Evolutionary conservation across 1,139 yeast genomes (phyloP).

Genomic region (Blastobotrys raffinosifermentans): DNA sequence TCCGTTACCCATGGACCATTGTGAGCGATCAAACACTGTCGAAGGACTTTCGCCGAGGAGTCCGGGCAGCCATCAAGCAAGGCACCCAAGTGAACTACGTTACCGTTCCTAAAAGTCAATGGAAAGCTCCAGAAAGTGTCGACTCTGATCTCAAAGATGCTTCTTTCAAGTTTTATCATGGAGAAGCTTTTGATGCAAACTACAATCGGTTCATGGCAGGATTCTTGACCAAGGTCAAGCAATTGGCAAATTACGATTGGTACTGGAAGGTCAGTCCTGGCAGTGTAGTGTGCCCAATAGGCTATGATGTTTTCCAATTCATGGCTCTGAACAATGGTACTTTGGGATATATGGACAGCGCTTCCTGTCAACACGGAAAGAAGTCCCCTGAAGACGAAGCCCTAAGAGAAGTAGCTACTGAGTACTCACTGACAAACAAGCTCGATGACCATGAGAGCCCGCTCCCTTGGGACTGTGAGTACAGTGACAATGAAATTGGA

Average conservation of each 20-base stretch:
- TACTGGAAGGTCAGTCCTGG: slow-evolving; percentile 89
- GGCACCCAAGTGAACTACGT: slow-evolving; percentile 52
- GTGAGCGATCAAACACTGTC: slow-evolving; percentile 66
- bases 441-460: not conserved
- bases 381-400: not conserved
- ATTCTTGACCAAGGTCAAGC: slow-evolving; percentile 56
- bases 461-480: too few species aligned
- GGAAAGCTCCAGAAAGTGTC: slow-evolving; percentile 61
- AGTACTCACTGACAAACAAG: too few species aligned
- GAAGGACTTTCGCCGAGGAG: slow-evolving; percentile 37
- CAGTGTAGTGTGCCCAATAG: slow-evolving; percentile 55
- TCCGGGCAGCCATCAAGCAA: slow-evolving; percentile 36
- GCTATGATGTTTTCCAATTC: slow-evolving; percentile 72
- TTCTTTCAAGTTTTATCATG: slow-evolving; percentile 39
- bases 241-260: slow-evolving; percentile 48
- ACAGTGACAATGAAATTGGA: slow-evolving; percentile 59
- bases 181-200: slow-evolving; percentile 55
- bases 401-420: not conserved
- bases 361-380: slow-evolving; percentile 30
- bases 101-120: slow-evolving; percentile 43
- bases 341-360: slow-evolving; percentile 62
- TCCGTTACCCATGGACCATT: slow-evolving; percentile 76
- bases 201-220: slow-evolving; percentile 68
- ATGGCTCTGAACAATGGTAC: slow-evolving; percentile 57
- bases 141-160: slow-evolving; percentile 39